These are phyloP conservation scores for Vitis rotundifolia DNA, from an alignment of 164 flowering plant species.

Conservation along the genomic window DNA sequence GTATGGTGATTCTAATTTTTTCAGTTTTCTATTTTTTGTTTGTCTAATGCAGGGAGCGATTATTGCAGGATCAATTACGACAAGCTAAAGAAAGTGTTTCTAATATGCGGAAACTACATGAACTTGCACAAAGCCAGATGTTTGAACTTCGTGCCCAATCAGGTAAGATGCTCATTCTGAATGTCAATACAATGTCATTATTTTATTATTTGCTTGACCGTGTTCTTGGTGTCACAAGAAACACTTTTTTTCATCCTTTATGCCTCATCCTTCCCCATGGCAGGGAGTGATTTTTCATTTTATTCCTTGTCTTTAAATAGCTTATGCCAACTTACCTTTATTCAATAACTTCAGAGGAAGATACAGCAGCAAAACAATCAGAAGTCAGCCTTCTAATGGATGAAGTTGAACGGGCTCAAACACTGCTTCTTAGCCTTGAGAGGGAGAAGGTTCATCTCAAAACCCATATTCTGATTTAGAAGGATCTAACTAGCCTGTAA, in stretches of 20 bases:
- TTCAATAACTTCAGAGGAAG: slow-evolving; percentile 68
- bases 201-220: background rate
- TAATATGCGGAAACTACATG: slow-evolving; percentile 91
- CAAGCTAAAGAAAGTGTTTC: slow-evolving; percentile 94
- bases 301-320: background rate
- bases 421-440: slow-evolving; percentile 85
- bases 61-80: slow-evolving; percentile 87
- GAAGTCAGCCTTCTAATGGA: slow-evolving; percentile 93
- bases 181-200: background rate
- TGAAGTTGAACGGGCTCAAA: slow-evolving; percentile 97
- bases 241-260: background rate
- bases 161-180: slow-evolving; percentile 42
- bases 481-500: background rate
- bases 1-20: background rate
- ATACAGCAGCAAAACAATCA: slow-evolving; percentile 90
- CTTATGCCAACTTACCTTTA: background rate
- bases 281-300: background rate
- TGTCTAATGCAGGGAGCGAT: slow-evolving; percentile 58
- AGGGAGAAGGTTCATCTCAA: slow-evolving; percentile 81
- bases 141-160: slow-evolving; percentile 96
- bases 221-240: background rate
- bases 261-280: too few species aligned
- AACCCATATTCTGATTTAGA: background rate
- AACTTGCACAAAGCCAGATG: slow-evolving; percentile 92
- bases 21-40: background rate